Evolutionary conservation across 2,329 filamentous ascomycete species (phyloP), one percentile per base, ranked within the genome.

Genomic region (Fusarium tjaetaba): DNA sequence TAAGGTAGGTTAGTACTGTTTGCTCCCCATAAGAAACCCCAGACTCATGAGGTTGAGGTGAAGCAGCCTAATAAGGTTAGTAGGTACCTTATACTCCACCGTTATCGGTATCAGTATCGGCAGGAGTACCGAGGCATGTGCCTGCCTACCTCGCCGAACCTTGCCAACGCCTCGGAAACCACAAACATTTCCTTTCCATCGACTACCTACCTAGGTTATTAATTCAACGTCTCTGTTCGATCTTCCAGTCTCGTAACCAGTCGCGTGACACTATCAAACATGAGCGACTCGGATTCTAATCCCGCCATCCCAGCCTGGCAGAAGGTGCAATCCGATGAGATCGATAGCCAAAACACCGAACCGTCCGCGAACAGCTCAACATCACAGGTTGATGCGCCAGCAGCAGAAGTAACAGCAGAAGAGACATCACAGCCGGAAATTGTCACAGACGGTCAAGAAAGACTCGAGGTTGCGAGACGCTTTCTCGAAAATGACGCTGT

Each of bases 401-500:
- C 64, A 32, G 46, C 22, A 46, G 56, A 42, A 51, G 34, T 43
- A 36, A 34, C 63, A 11, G 39, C 45, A 22, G 61, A 72, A 14
- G 71, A 65, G 41, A 39, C 49, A 20, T 24, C 58, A 14, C 65
- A 69, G 60, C 18, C 56, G 15, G 55, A 30, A 26, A 43, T 36
- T 39, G 49, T 26, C 20, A 7, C 48, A 9, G 39, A 61, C 5
- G 52, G 24, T 11, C 75, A 81, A 45, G 77, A 81, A 55, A 76
- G 78, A 39, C 76, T 85, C 41, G 90, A 94, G 22, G 90, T 94
- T 79, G 94, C 95, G 34, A 87, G 88, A 48, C 89, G 86, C 60
- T 98, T 97, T 79, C 87, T 98, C 8, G 86, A 93, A 57, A 92
- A 97, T 68, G 90, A 93, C 13, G 86, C 87, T 26, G 93, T 97